Base-by-base conservation (phyloP, 169 alveolate species). In the Sarcocystis neurona region DNA sequence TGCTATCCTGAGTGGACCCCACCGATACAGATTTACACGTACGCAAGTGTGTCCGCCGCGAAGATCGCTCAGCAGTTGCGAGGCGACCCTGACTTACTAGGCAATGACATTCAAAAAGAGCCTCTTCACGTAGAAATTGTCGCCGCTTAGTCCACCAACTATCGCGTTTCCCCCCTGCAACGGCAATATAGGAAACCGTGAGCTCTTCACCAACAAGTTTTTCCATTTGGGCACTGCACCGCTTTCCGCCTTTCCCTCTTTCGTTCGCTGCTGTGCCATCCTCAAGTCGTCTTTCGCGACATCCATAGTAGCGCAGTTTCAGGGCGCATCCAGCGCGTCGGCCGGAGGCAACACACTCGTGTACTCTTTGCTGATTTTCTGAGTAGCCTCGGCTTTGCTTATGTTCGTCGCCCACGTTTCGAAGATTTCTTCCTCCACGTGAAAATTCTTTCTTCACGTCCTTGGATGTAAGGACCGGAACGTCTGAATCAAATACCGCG, bases 271-370 rank as follows among this genome's bases (percentile, higher is more conserved):
- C n/a, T n/a, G n/a, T n/a, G n/a, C n/a, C n/a, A n/a, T n/a, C n/a
- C n/a, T n/a, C n/a, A n/a, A n/a, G n/a, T n/a, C n/a, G n/a, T n/a
- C n/a, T n/a, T n/a, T n/a, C n/a, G n/a, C n/a, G n/a, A n/a, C n/a
- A n/a, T n/a, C n/a, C 12, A n/a, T 41, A 63, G n/a, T 30, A 43
- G n/a, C 75, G 75, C 8, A 63, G 20, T 63, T 63, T 41, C 2
- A 63, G 27, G n/a, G 75, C 46, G 43, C 75, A 63, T 18, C 75
- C 75, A n/a, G 75, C n/a, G n/a, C n/a, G n/a, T n/a, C n/a, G n/a
- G n/a, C n/a, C n/a, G n/a, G n/a, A n/a, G n/a, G n/a, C n/a, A n/a
- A n/a, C n/a, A n/a, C n/a, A n/a, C n/a, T n/a, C n/a, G n/a, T n/a
- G n/a, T n/a, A n/a, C n/a, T n/a, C 10, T 6, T 41, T 15, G 6